These are phyloP conservation scores for Solanum piurae DNA, from an alignment of 257 asterid species.

Conservation along the genomic window DNA sequence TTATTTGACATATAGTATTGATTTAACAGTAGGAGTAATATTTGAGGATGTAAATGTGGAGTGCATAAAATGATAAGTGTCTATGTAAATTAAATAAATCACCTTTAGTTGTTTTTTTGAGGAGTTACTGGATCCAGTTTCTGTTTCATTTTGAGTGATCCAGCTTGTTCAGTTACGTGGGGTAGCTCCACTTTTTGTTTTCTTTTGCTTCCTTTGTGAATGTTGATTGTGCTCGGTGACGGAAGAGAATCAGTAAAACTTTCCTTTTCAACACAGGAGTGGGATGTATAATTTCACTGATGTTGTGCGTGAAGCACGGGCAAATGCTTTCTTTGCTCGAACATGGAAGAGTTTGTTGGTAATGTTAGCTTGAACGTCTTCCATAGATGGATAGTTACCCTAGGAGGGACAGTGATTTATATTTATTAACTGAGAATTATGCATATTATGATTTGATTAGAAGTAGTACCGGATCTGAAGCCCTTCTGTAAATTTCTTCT, in stretches of 20 bases:
- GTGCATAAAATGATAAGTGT: no score
- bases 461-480: not conserved
- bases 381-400: not conserved
- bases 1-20: no score
- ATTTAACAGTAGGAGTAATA: no score
- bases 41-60: no score
- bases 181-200: not conserved
- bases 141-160: no score
- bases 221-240: not conserved
- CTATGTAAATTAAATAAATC: no score
- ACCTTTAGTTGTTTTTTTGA: no score
- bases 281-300: not conserved
- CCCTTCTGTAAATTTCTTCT: not conserved
- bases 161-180: no score
- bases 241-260: not conserved
- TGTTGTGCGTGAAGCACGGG: not conserved
- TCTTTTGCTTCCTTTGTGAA: not conserved
- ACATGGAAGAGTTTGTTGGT: not conserved
- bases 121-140: no score
- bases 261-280: no score
- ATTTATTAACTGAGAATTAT: no score
- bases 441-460: no score
- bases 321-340: not conserved
- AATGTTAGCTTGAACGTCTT: not conserved
- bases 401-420: rapidly evolving